A percentile compares a stretch with the other conserved stretches of the same genome.
phyloP scores from a whole-genome alignment of 768 basidiomycete genomes.

The Suillus cothurnatus region DNA sequence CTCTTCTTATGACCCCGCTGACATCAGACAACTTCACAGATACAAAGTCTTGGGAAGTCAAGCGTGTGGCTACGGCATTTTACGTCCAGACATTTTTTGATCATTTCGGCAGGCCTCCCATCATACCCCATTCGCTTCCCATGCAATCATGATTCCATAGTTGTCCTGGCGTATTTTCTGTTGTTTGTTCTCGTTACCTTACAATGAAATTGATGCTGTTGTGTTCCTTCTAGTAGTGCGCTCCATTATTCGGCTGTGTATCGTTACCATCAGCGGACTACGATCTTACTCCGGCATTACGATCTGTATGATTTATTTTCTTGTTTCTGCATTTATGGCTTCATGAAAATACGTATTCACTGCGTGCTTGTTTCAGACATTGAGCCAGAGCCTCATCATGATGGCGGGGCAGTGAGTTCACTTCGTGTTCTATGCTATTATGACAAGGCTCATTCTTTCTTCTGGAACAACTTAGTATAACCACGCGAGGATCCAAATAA shows the following conservation, averaged over 20 bases:
- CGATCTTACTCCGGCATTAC: not conserved
- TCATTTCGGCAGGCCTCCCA: constrained; percentile 1
- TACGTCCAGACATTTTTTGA: constrained; percentile 11
- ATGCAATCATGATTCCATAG: constrained; percentile 1
- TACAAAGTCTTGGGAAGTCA: constrained; percentile 1
- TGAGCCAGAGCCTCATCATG: not conserved
- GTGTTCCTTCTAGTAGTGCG: not conserved
- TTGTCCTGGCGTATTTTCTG: not conserved
- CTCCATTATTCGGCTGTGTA: not conserved
- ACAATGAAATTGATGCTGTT: not conserved
- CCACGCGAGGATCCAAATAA: not conserved
- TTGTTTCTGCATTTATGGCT: not conserved
- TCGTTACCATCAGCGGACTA: not conserved
- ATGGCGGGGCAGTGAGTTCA: not conserved
- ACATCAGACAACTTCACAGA: not conserved
- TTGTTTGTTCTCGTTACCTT: not conserved
- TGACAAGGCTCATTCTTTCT: not conserved
- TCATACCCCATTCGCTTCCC: not conserved
- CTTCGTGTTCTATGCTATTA: not conserved
- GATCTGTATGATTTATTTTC: not conserved
- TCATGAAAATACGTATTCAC: not conserved
- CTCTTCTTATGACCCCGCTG: not conserved
- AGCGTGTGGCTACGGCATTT: not conserved
- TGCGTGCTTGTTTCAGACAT: not conserved
- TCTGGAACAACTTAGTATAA: not conserved